A percentile compares a stretch with the other conserved stretches of the same genome.
phyloP scores from a whole-genome alignment of 352 stramenopile genomes.

The Phytophthora citricola region DNA sequence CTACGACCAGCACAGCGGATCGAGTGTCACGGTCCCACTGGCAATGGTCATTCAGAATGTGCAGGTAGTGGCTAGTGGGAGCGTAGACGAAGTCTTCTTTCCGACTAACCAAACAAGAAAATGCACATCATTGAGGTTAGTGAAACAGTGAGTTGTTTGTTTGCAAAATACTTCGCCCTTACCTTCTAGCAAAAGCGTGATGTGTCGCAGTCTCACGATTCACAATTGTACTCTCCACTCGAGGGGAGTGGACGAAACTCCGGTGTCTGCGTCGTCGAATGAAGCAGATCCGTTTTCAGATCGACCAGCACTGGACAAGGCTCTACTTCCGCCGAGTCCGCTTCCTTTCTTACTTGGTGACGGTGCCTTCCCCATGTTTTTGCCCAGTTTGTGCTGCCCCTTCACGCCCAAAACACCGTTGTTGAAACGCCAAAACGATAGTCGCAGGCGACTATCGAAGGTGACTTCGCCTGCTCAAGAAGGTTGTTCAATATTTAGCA shows the following conservation, averaged over 20 bases:
- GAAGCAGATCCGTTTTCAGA: slow-evolving; percentile 17
- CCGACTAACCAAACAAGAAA: slow-evolving; percentile 41
- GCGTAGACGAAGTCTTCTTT: slow-evolving; percentile 76
- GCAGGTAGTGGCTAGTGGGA: slow-evolving; percentile 65
- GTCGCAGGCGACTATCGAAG: not conserved
- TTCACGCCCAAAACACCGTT: slow-evolving; percentile 8
- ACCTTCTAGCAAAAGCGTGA: slow-evolving; percentile 74
- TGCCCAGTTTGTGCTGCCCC: not conserved
- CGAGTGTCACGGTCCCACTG: slow-evolving; percentile 41
- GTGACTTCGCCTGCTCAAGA: slow-evolving; percentile 9
- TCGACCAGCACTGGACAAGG: slow-evolving; percentile 13
- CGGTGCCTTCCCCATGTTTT: slow-evolving; percentile 43
- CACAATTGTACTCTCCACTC: slow-evolving; percentile 72
- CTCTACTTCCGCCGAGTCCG: slow-evolving; percentile 16
- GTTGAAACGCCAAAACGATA: slow-evolving; percentile 29
- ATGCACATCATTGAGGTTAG: not conserved
- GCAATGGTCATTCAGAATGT: slow-evolving; percentile 77
- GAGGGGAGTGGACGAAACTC: slow-evolving; percentile 11
- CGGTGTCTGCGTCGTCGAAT: slow-evolving; percentile 34
- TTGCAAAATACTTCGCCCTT: not conserved
- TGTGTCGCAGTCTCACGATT: slow-evolving; percentile 80
- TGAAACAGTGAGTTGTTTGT: not conserved
- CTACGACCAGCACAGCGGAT: slow-evolving; percentile 64
- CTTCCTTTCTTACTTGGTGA: slow-evolving; percentile 45
- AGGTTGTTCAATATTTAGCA: slow-evolving; percentile 40